A percentile compares a stretch with the other conserved stretches of the same genome.
Conservation (phyloP, 257 asterid genomes). For the Handroanthus guayacan region DNA sequence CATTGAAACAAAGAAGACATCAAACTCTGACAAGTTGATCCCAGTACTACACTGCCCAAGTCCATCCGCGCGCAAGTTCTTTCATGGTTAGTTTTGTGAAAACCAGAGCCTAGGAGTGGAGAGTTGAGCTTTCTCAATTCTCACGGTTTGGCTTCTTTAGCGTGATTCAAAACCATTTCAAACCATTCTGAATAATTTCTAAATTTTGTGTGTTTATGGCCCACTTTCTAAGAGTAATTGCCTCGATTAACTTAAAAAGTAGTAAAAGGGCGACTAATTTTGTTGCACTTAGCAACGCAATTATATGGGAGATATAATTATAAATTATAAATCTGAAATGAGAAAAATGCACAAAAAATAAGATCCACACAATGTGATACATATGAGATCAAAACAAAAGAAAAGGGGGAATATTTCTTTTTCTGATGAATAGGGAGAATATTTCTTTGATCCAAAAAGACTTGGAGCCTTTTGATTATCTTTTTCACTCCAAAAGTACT, state of each 20-base stretch:
- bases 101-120: too few relatives aligned
- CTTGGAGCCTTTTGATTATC: slow-evolving; percentile 15
- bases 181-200: not conserved
- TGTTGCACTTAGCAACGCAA: not conserved
- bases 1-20: too few relatives aligned
- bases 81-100: too few relatives aligned
- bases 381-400: not conserved
- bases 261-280: not conserved
- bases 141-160: not conserved
- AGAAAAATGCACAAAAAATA: not conserved
- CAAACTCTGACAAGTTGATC: too few relatives aligned
- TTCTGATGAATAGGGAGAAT: not conserved
- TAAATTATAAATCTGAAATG: not conserved
- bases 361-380: not conserved
- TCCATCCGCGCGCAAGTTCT: too few relatives aligned
- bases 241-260: not conserved
- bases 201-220: not conserved
- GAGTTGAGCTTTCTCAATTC: too few relatives aligned
- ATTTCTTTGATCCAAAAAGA: slow-evolving; percentile 17
- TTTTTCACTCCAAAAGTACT: not conserved
- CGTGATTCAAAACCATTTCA: not conserved
- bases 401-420: too few relatives aligned
- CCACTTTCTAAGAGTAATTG: not conserved
- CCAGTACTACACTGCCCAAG: too few relatives aligned
- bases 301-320: too few relatives aligned